Base-by-base conservation (phyloP, 2,329 filamentous ascomycete genomes). In the Rutstroemia sp. region DNA sequence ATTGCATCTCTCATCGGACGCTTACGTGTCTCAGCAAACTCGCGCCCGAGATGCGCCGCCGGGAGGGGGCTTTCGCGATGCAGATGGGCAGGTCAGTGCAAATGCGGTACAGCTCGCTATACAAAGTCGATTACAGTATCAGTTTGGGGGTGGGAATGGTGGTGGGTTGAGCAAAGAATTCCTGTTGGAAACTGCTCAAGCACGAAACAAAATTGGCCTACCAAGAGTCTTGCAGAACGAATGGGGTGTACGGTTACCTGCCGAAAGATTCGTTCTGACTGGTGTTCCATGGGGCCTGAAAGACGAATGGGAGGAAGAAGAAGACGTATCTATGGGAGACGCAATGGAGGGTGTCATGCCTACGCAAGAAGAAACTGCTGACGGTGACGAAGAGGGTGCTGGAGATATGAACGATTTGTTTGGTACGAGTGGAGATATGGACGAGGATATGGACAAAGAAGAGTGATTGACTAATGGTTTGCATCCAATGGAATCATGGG, bases 71-170 rank as follows among this genome's bases (percentile, higher is more conserved):
- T 58, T 66, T 25, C 59, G 61, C 52, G 68, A 69, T 54, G 64
- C 64, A 16, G 68, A 71, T 61, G 68, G 67, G 12, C 67, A 70
- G 30, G 80, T 92, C 48, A 80, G 76, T 48, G 77, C 86, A 34
- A 83, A 83, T 65, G 86, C 86, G 42, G 76, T 92, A 37, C 80
- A 86, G 61, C 80, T 90, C n/a, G 87, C 88, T 23, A 88, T 92
- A 56, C 79, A 82, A 4, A 82, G 80, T 48, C 77, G 87, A 4
- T 76, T 88, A 45, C 79, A 83, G 30, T 87, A 85, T 68, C 85
- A 88, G 68, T 91, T 90, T 72, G 75, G 79, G 60, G 72, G 80
- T 60, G 76, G 78, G 66, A 64, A 61, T 56, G 69, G 68, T 1
- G 75, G 75, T 30, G 80, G 80, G 8, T 74, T 82, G 51, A 81